These are phyloP conservation scores for Coprinellus aureogranulatus DNA, from an alignment of 768 basidiomycete genomes.

Conservation along the genomic window DNA sequence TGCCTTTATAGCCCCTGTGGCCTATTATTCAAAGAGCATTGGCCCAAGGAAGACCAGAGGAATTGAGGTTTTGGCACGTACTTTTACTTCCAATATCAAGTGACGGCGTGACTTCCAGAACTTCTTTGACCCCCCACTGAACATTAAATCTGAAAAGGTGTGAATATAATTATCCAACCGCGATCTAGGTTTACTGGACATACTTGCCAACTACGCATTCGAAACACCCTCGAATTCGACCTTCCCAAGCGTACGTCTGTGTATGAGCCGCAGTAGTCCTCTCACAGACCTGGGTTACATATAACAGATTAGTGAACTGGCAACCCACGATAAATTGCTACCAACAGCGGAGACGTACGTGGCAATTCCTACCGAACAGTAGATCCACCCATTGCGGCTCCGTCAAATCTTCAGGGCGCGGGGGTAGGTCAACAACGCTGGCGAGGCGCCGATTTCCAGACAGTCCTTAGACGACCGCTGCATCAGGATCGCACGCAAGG, in stretches of 20 bases:
- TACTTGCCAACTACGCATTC: not conserved
- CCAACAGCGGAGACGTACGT: constrained; percentile 4
- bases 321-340: too few species aligned
- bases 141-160: not conserved
- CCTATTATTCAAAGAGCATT: too few species aligned
- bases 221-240: not conserved
- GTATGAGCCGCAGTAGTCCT: not conserved
- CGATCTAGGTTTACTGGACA: too few species aligned
- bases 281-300: not conserved
- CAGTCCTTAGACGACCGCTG: not conserved
- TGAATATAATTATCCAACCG: not conserved
- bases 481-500: constrained; percentile 27
- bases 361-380: constrained; percentile 5
- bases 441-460: constrained; percentile 2
- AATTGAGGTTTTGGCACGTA: too few species aligned
- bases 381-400: constrained; percentile 10
- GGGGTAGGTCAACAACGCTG: not conserved
- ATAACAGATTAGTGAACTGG: not conserved
- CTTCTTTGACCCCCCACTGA: too few species aligned
- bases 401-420: constrained; percentile 5
- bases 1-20: too few species aligned
- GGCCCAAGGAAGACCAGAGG: too few species aligned
- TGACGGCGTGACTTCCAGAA: too few species aligned
- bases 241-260: not conserved
- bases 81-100: too few species aligned